phyloP scores from a whole-genome alignment of 495 filamentous ascomycete genomes.

The Penicillium paradoxum region DNA sequence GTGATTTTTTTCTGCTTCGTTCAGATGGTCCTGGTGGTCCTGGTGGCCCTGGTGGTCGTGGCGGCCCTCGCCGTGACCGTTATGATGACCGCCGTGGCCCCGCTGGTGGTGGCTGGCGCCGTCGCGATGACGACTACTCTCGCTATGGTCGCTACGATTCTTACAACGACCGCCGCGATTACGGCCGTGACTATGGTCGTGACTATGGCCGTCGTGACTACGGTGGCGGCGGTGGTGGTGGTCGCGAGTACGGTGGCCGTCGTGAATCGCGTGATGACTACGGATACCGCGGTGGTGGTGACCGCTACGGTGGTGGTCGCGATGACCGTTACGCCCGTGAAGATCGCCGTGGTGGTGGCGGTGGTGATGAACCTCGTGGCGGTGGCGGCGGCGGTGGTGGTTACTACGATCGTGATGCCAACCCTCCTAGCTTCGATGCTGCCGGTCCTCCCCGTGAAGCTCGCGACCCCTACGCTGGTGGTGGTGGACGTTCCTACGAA shows the following conservation, averaged over 20 bases:
- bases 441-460: slow-evolving; percentile 53
- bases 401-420: slow-evolving; percentile 44
- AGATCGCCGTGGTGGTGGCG: slow-evolving; percentile 50
- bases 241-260: slow-evolving; percentile 43
- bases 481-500: slow-evolving; percentile 46
- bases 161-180: slow-evolving; percentile 49
- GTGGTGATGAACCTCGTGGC: slow-evolving; percentile 32
- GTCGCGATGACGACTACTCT: slow-evolving; percentile 47
- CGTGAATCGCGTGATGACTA: slow-evolving; percentile 58
- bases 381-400: slow-evolving; percentile 38
- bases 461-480: slow-evolving; percentile 53
- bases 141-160: slow-evolving; percentile 58
- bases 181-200: slow-evolving; percentile 50
- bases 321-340: slow-evolving; percentile 66
- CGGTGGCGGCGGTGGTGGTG: slow-evolving; percentile 42
- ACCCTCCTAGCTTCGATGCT: slow-evolving; percentile 43
- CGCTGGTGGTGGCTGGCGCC: slow-evolving; percentile 46
- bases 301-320: slow-evolving; percentile 42
- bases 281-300: slow-evolving; percentile 41
- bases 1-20: slow-evolving; percentile 1
- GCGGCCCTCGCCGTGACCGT: slow-evolving; percentile 33
- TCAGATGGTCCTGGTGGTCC: slow-evolving; percentile 50
- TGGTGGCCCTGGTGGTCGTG: slow-evolving; percentile 29
- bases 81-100: slow-evolving; percentile 57
- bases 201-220: slow-evolving; percentile 40